These are phyloP conservation scores for Pyrus betulifolia DNA, from an alignment of 306 rosid genomes.

Conservation along the genomic window DNA sequence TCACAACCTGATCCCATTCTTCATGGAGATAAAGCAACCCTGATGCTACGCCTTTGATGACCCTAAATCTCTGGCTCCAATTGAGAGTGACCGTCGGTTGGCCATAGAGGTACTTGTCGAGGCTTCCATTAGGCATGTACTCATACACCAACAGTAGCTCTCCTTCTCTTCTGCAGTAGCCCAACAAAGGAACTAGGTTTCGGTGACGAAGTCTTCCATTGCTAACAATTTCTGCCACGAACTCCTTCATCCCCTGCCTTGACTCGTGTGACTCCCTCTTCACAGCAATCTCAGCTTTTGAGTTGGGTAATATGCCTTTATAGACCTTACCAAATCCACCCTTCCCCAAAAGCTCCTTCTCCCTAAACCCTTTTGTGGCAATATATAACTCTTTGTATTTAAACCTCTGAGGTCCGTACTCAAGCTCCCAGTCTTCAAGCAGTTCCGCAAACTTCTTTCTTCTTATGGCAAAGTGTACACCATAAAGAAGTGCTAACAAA, in stretches of 20 bases:
- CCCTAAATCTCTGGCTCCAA: not conserved
- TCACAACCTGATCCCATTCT: not conserved
- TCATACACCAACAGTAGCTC: too few relatives aligned
- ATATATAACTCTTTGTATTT: conserved; percentile 8
- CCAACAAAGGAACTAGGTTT: conserved; percentile 43
- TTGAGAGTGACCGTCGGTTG: not conserved
- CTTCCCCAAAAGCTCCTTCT: conserved; percentile 29
- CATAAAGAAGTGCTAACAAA: not conserved
- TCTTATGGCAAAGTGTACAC: not conserved
- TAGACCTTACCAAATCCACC: conserved; percentile 35
- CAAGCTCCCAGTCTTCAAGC: conserved; percentile 61
- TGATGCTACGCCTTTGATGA: not conserved
- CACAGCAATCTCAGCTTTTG: conserved; percentile 51
- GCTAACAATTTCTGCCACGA: conserved; percentile 53
- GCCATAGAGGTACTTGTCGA: conserved; percentile 27
- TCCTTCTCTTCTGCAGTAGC: conserved; percentile 40
- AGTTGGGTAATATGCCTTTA: conserved; percentile 36
- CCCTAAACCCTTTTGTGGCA: too few relatives aligned
- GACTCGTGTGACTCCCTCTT: conserved; percentile 58
- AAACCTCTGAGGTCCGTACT: conserved; percentile 53
- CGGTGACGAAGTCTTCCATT: conserved; percentile 27
- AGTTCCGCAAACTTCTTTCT: conserved; percentile 31
- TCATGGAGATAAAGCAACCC: not conserved
- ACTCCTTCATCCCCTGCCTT: conserved; percentile 60
- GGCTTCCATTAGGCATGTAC: too few relatives aligned